Evolutionary conservation across 495 filamentous ascomycete species (phyloP).

Genomic region (Sporormia fimetaria): DNA sequence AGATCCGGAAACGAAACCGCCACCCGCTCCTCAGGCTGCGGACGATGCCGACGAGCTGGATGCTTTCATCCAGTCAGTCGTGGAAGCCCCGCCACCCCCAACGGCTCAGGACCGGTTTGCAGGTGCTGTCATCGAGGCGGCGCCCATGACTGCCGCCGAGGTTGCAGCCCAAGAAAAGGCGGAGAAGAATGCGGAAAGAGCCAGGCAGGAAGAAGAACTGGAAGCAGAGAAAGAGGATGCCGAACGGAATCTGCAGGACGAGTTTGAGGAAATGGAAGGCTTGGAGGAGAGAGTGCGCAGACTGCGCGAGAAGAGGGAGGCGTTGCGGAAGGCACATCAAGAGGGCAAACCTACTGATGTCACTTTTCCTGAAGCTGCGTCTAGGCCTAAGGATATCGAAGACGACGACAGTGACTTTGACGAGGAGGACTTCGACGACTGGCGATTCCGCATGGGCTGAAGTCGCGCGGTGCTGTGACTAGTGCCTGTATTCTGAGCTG

Average conservation of each 20-base stretch:
- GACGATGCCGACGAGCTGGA: conserved; percentile 12
- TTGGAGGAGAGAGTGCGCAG: conserved; percentile 68
- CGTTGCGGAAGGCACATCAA: conserved; percentile 44
- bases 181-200: conserved; percentile 42
- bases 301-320: conserved; percentile 60
- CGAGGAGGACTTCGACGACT: conserved; percentile 57
- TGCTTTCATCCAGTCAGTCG: conserved; percentile 34
- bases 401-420: conserved; percentile 45
- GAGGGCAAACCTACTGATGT: conserved; percentile 32
- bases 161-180: conserved; percentile 53
- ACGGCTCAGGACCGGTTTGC: conserved; percentile 17
- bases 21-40: conserved; percentile 1
- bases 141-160: conserved; percentile 58
- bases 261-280: conserved; percentile 91
- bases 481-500: conserved; percentile 3
- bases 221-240: conserved; percentile 84
- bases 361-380: conserved; percentile 34
- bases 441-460: conserved; percentile 41
- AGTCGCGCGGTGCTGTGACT: neutral
- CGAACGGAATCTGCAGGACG: conserved; percentile 63
- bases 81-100: conserved; percentile 48
- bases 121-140: conserved; percentile 57
- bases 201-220: conserved; percentile 49
- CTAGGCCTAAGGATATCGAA: conserved; percentile 17
- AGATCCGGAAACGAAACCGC: neutral